Percentiles rank a stretch among this genome's conserved stretches.
Evolutionary conservation across 768 basidiomycete genomes (phyloP).

Genomic region (Pulveroboletus sp.): DNA sequence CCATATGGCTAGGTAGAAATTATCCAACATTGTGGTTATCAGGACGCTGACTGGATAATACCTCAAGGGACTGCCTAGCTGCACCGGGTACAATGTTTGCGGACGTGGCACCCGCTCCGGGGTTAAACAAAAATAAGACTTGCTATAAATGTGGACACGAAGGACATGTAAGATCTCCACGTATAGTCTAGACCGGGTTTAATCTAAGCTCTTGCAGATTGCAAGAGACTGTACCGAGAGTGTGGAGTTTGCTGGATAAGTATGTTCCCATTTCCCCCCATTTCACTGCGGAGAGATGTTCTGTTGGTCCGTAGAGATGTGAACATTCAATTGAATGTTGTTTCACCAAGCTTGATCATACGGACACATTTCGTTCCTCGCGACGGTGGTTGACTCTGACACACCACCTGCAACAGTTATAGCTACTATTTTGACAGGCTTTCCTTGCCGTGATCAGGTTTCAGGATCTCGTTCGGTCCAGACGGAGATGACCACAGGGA

Average conservation of each 20-base stretch:
- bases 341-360: constrained; percentile 8
- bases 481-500: constrained; percentile 18
- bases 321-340: constrained; percentile 11
- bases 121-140: constrained; percentile 63
- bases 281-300: constrained; percentile 9
- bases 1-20: constrained; percentile 69
- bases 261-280: constrained; percentile 4
- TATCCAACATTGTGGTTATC: background rate
- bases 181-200: constrained; percentile 1
- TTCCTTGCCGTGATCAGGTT: background rate
- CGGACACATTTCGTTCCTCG: background rate
- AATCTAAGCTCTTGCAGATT: constrained; percentile 38
- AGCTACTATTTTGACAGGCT: background rate
- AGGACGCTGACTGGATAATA: constrained; percentile 5
- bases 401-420: background rate
- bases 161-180: constrained; percentile 63
- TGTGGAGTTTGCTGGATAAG: constrained; percentile 46
- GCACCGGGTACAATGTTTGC: constrained; percentile 51
- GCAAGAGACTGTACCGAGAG: constrained; percentile 62
- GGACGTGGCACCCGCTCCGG: constrained; percentile 38
- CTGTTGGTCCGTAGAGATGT: constrained; percentile 17
- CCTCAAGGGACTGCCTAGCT: constrained; percentile 73
- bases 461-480: constrained; percentile 1
- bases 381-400: background rate
- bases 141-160: constrained; percentile 88